Conservation (phyloP, 352 stramenopile genomes). For the Pythium biforme region DNA sequence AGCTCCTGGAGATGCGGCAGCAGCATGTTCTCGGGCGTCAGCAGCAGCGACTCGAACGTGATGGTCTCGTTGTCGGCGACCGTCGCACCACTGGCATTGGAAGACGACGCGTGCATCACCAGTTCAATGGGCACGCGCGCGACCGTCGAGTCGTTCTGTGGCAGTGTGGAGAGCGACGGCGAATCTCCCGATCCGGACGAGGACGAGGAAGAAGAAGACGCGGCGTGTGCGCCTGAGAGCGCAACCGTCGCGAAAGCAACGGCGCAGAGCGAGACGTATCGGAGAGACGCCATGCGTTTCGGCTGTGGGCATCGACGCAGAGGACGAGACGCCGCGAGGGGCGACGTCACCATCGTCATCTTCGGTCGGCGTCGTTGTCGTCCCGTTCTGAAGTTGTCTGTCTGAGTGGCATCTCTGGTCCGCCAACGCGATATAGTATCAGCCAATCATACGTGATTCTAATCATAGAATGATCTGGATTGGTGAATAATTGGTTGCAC, state of each 20-base stretch:
- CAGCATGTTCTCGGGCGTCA: not conserved
- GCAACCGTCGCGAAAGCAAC: not conserved
- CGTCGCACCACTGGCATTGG: not conserved
- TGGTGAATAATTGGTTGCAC: not conserved
- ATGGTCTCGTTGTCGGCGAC: slow-evolving; percentile 12
- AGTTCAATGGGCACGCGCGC: slow-evolving; percentile 9
- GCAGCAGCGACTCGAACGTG: slow-evolving; percentile 20
- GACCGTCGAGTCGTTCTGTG: slow-evolving; percentile 3
- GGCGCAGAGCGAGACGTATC: not conserved
- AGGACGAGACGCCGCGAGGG: not conserved
- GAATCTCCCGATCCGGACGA: slow-evolving; percentile 3
- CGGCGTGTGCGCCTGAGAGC: not conserved
- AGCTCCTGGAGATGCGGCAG: not conserved
- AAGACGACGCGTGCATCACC: not conserved
- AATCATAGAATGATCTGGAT: not conserved
- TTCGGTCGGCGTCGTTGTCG: not conserved
- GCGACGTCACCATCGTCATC: not conserved
- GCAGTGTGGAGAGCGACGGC: not conserved
- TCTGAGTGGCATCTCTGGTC: not conserved
- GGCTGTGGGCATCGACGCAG: not conserved
- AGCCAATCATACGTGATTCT: not conserved
- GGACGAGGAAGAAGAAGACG: not conserved
- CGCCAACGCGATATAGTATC: not conserved
- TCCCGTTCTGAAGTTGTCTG: not conserved
- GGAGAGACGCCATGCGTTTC: not conserved